These are phyloP conservation scores for Hydnomerulius pinastri DNA, from an alignment of 768 basidiomycete species.

Conservation along the genomic window DNA sequence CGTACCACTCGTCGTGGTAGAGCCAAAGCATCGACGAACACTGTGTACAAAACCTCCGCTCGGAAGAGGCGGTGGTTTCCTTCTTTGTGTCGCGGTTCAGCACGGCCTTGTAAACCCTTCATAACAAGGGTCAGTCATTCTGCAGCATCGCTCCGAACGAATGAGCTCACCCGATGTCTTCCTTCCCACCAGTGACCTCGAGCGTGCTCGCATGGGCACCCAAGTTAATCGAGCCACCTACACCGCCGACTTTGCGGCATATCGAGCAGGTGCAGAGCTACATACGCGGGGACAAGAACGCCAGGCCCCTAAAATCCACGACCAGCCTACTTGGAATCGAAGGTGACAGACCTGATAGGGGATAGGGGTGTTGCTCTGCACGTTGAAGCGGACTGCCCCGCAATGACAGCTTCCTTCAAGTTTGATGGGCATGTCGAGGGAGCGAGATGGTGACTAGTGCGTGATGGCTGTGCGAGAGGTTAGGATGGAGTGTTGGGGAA, in stretches of 20 bases:
- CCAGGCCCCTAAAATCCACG: too few relatives aligned
- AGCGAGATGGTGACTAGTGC: too few relatives aligned
- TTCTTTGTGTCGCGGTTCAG: slow-evolving; percentile 54
- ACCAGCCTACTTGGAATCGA: neutral
- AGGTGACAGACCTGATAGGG: slow-evolving; percentile 55
- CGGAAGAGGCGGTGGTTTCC: slow-evolving; percentile 50
- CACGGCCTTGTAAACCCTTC: slow-evolving; percentile 67
- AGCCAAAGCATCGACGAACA: slow-evolving; percentile 72
- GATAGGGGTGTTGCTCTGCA: slow-evolving; percentile 53
- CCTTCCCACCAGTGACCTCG: slow-evolving; percentile 51
- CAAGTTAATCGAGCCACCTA: slow-evolving; percentile 67
- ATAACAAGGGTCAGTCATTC: neutral
- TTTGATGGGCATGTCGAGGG: slow-evolving; percentile 63
- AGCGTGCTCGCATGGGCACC: slow-evolving; percentile 55
- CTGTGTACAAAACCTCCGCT: slow-evolving; percentile 63
- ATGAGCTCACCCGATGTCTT: slow-evolving; percentile 49
- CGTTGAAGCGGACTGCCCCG: slow-evolving; percentile 35
- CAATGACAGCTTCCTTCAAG: slow-evolving; percentile 44
- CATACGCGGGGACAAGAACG: neutral
- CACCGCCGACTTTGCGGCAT: slow-evolving; percentile 70
- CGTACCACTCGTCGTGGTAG: slow-evolving; percentile 56
- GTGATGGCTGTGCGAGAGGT: too few relatives aligned
- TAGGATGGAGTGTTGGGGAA: too few relatives aligned
- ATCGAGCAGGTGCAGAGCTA: slow-evolving; percentile 69
- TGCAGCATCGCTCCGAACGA: neutral